Evolutionary conservation across 495 filamentous ascomycete species (phyloP), one percentile per base, ranked within the genome.

Genomic region (Aspergillus sclerotiicarbonarius): DNA sequence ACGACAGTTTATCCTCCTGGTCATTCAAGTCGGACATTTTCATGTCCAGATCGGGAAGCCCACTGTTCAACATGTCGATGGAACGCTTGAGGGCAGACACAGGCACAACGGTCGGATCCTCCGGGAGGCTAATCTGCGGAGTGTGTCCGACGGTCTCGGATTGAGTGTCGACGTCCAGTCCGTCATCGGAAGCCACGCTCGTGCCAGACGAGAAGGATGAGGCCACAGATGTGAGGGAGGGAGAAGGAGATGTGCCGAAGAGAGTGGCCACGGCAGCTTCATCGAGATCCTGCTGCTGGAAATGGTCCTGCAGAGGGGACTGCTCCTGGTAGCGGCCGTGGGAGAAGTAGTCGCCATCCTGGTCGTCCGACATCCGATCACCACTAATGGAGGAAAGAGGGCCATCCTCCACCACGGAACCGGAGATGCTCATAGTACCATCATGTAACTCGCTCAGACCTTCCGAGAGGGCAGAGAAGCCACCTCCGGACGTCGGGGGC

Each of bases 191-290:
- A 29, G 61, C 54, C 37, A 56, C 66, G 60, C 75, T 78, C 73
- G 76, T 76, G 60, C 75, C 75, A 72, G 76, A 79, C 74, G 76
- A 78, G 69, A 78, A 44, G 15, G 76, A 79, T 41, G 74, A 75
- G 60, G 74, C 75, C 44, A 77, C 64, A 8, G 76, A 79, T 19
- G 71, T 72, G 41, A 79, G 73, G 16, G 76, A 79, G 1, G 76
- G 76, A 10, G 76, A 79, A 13, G 76, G 76, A 15, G 76, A 79
- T 16, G 74, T 77, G 35, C 74, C 74, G 48, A 77, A 76, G 19
- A 79, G 64, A 2, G 75, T 64, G 20, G 62, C 65, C 2, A 69
- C 76, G 43, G 75, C 70, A 13, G 66, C 71, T 56, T 75, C 73
- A 41, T 75, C 72, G 15, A 70, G 50, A 47, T 69, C 68, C 44